phyloP scores from a whole-genome alignment of 2,329 filamentous ascomycete genomes.

The Lachnellula suecica region DNA sequence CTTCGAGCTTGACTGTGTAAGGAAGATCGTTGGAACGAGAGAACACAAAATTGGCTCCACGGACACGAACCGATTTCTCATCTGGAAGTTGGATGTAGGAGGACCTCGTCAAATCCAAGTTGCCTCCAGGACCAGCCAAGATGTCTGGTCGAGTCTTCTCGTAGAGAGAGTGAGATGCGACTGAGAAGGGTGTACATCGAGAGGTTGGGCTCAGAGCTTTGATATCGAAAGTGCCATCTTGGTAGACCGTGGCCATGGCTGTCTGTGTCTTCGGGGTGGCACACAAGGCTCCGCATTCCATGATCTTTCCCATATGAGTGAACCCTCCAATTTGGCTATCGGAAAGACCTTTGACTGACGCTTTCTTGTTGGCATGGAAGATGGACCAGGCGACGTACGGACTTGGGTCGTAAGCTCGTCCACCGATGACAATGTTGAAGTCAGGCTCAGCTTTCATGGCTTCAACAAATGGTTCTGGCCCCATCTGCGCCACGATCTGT shows the following conservation, averaged over 20 bases:
- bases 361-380: conserved; percentile 27
- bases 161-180: conserved; percentile 54
- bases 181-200: conserved; percentile 46
- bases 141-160: conserved; percentile 54
- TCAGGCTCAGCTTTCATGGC: conserved; percentile 42
- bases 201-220: conserved; percentile 38
- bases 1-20: conserved; percentile 51
- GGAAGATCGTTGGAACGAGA: conserved; percentile 24
- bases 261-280: conserved; percentile 38
- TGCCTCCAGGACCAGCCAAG: conserved; percentile 48
- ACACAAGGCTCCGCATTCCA: conserved; percentile 49
- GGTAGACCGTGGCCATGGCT: conserved; percentile 34
- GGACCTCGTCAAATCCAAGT: conserved; percentile 40
- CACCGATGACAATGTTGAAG: conserved; percentile 38
- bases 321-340: conserved; percentile 35
- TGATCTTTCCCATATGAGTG: conserved; percentile 54
- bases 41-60: conserved; percentile 38
- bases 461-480: conserved; percentile 43
- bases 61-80: conserved; percentile 39
- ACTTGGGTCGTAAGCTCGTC: conserved; percentile 39
- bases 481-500: conserved; percentile 45
- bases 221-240: conserved; percentile 46
- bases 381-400: conserved; percentile 40
- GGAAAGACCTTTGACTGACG: background rate
- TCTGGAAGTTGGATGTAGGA: conserved; percentile 44